These are phyloP conservation scores for Aspergillus steynii DNA, from an alignment of 495 filamentous ascomycete genomes.

Conservation along the genomic window DNA sequence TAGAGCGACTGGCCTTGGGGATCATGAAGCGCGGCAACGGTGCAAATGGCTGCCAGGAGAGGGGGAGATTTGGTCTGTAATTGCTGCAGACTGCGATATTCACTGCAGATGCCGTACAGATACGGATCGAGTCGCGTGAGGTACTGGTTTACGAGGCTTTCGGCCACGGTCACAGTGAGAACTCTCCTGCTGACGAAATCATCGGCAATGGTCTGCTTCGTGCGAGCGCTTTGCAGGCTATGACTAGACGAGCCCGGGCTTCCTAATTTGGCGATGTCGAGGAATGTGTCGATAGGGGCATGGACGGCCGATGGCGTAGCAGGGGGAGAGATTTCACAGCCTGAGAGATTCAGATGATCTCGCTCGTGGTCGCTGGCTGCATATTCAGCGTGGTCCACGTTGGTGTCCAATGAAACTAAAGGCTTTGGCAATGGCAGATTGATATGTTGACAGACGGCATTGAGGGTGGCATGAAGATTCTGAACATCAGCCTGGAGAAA, in stretches of 20 bases:
- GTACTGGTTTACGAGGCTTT: conserved; percentile 37
- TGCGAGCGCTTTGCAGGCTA: conserved; percentile 20
- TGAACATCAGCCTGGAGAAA: too few species aligned
- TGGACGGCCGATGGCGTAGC: conserved; percentile 35
- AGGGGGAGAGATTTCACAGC: conserved; percentile 31
- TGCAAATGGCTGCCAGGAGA: conserved; percentile 42
- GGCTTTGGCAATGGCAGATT: too few species aligned
- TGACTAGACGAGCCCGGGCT: conserved; percentile 27
- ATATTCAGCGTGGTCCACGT: too few species aligned
- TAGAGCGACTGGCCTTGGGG: conserved; percentile 34
- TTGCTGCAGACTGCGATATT: conserved; percentile 31
- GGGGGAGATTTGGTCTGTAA: conserved; percentile 34
- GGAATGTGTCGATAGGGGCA: conserved; percentile 39
- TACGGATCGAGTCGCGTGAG: conserved; percentile 44
- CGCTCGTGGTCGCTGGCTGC: too few species aligned
- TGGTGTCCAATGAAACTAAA: too few species aligned
- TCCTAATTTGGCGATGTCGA: conserved; percentile 30
- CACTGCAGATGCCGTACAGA: conserved; percentile 41
- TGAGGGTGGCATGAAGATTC: too few species aligned
- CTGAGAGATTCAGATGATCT: neutral
- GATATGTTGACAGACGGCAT: too few species aligned
- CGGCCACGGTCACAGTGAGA: conserved; percentile 34
- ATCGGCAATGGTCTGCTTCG: conserved; percentile 18
- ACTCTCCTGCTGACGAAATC: conserved; percentile 43
- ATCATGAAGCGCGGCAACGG: conserved; percentile 44